Evolutionary conservation across 1,284 basidiomycete species (phyloP).

Genomic region (Trametes versicolor): DNA sequence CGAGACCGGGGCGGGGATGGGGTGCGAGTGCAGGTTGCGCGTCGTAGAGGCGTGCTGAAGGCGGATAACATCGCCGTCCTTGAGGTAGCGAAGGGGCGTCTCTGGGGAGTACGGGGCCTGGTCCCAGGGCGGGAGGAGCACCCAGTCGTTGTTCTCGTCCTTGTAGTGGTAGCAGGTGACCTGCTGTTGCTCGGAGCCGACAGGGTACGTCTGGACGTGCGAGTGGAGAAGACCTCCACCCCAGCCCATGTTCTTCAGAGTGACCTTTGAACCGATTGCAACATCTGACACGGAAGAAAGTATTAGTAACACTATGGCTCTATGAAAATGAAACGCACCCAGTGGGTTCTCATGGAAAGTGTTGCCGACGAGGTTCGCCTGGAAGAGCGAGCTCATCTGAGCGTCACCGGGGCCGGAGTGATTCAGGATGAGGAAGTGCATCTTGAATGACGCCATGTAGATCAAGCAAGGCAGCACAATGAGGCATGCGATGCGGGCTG

Average conservation of each 20-base stretch:
- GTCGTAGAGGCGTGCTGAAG: conserved; percentile 85
- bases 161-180: conserved; percentile 99
- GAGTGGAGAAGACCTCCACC: conserved; percentile 97
- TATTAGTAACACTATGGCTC: neutral
- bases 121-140: conserved; percentile 85
- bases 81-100: conserved; percentile 75
- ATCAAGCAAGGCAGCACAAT: conserved; percentile 92
- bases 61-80: conserved; percentile 84
- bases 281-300: conserved; percentile 65
- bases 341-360: conserved; percentile 91
- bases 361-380: conserved; percentile 96
- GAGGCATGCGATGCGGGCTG: conserved; percentile 85
- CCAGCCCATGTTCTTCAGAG: conserved; percentile 98
- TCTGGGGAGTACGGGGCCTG: conserved; percentile 72
- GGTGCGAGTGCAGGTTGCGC: conserved; percentile 95
- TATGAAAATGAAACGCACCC: conserved; percentile 52
- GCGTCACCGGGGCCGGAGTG: conserved; percentile 96
- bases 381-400: conserved; percentile 99
- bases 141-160: conserved; percentile 97
- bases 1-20: conserved; percentile 87
- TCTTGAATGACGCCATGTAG: conserved; percentile 95
- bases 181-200: conserved; percentile 95
- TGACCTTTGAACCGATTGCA: conserved; percentile 91
- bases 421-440: conserved; percentile 95
- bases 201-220: conserved; percentile 93